Evolutionary conservation across 2,329 filamentous ascomycete species (phyloP).

Genomic region (Drechmeria coniospora): DNA sequence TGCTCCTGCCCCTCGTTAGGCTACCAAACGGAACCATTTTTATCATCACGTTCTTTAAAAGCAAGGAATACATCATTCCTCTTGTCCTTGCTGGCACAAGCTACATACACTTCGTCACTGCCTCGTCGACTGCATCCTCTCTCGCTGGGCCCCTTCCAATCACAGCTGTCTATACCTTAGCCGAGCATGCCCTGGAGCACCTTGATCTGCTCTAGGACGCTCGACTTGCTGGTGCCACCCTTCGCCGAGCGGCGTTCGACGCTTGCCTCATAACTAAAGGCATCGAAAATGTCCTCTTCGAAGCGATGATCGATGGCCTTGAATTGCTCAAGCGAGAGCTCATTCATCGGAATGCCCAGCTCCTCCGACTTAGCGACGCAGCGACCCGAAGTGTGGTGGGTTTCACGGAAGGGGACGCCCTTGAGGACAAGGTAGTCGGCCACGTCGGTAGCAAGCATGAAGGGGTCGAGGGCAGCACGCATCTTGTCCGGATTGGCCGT

Average conservation of each 20-base stretch:
- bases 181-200: slow-evolving; percentile 24
- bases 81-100: too few relatives aligned
- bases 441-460: slow-evolving; percentile 66
- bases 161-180: too few relatives aligned
- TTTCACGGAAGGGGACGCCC: slow-evolving; percentile 64
- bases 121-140: too few relatives aligned
- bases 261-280: slow-evolving; percentile 68
- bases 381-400: slow-evolving; percentile 61
- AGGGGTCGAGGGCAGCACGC: slow-evolving; percentile 60
- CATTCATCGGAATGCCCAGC: slow-evolving; percentile 50
- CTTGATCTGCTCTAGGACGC: slow-evolving; percentile 49
- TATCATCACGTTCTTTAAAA: too few relatives aligned
- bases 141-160: too few relatives aligned
- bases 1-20: too few relatives aligned
- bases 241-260: slow-evolving; percentile 66
- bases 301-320: slow-evolving; percentile 55
- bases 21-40: too few relatives aligned
- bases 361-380: slow-evolving; percentile 25
- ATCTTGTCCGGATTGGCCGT: slow-evolving; percentile 58
- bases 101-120: too few relatives aligned
- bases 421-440: slow-evolving; percentile 49
- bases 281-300: slow-evolving; percentile 51
- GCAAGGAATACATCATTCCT: too few relatives aligned
- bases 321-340: slow-evolving; percentile 50
- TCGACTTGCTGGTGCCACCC: slow-evolving; percentile 61